Conservation (phyloP, 345 rosid species). For the Euphorbia peplus region DNA sequence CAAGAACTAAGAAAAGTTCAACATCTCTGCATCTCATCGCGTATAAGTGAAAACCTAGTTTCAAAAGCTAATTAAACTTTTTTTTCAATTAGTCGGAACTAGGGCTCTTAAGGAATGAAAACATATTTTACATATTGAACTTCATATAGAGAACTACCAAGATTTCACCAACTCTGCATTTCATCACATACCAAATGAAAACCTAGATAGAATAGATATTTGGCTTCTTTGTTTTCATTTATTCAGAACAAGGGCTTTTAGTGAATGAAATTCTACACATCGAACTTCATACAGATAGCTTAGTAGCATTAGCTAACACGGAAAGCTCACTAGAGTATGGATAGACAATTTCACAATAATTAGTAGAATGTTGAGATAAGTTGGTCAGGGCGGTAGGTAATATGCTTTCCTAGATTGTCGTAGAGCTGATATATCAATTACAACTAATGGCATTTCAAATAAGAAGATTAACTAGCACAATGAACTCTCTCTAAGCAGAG, state of each 20-base stretch:
- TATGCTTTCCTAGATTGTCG: neutral
- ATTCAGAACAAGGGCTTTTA: neutral
- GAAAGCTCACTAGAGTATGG: neutral
- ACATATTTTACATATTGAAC: neutral
- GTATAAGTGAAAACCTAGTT: neutral
- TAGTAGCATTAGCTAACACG: neutral
- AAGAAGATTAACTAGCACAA: neutral
- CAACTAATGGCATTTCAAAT: neutral
- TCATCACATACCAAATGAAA: neutral
- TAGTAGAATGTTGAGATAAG: neutral
- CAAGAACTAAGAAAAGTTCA: neutral
- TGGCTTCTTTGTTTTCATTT: neutral
- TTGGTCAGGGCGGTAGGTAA: neutral
- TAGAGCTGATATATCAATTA: neutral
- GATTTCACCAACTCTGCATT: neutral
- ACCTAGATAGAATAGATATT: neutral
- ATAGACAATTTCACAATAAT: neutral
- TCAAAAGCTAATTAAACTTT: neutral
- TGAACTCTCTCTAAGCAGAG: neutral
- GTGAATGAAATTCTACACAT: neutral
- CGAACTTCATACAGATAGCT: neutral
- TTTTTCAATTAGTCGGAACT: neutral
- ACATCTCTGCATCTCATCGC: neutral
- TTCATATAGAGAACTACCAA: neutral
- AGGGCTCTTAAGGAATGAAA: neutral